Conservation (phyloP, 2,329 filamentous ascomycete species). For the Emericellopsis atlantica region DNA sequence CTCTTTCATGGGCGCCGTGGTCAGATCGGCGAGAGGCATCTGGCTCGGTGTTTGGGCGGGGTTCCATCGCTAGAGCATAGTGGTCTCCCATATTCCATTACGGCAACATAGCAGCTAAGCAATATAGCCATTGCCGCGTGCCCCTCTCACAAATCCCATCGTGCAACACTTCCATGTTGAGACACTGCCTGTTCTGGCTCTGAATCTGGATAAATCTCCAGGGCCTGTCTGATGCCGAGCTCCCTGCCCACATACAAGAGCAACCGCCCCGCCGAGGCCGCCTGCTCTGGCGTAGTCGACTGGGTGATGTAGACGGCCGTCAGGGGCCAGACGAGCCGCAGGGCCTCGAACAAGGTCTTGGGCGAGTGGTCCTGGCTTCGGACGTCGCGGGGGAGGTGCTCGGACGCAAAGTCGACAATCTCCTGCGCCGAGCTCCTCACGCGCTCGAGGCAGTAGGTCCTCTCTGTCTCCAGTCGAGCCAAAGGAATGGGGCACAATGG, state of each 20-base stretch:
- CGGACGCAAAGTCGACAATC: constrained; percentile 14
- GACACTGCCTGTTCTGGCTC: not conserved
- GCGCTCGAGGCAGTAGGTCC: constrained; percentile 11
- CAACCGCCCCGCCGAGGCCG: constrained; percentile 11
- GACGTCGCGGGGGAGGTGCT: constrained; percentile 11
- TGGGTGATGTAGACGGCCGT: constrained; percentile 15
- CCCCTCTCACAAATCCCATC: too few relatives aligned
- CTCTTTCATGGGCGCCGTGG: too few relatives aligned
- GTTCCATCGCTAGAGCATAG: too few relatives aligned
- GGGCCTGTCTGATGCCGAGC: constrained; percentile 22
- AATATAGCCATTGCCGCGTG: too few relatives aligned
- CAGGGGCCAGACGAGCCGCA: constrained; percentile 25
- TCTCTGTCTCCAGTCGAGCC: constrained; percentile 13
- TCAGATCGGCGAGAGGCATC: too few relatives aligned
- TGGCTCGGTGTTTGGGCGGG: too few relatives aligned
- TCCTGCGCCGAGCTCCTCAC: constrained; percentile 13
- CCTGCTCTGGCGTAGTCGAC: constrained; percentile 14
- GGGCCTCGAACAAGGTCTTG: constrained; percentile 19
- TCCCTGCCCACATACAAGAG: constrained; percentile 20
- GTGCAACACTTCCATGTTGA: not conserved
- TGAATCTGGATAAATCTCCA: constrained; percentile 9
- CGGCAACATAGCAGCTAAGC: too few relatives aligned
- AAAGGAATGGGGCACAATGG: constrained; percentile 9
- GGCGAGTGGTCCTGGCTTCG: constrained; percentile 13
- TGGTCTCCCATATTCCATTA: too few relatives aligned